phyloP scores from a whole-genome alignment of 2,329 filamentous ascomycete species.

The Aspergillus texensis region DNA sequence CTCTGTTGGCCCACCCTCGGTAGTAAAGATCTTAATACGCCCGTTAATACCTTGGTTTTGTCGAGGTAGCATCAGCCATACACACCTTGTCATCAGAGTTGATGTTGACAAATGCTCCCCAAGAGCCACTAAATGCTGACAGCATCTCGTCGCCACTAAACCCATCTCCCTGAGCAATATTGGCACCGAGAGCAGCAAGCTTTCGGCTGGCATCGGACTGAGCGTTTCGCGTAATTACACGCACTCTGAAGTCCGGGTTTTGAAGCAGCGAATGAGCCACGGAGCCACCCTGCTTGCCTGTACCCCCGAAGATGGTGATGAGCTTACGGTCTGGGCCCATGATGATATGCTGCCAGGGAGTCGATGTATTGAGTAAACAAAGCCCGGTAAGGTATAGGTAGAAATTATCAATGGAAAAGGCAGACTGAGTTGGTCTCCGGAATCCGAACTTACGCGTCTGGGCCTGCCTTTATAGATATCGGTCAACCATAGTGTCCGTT shows the following conservation, averaged over 20 bases:
- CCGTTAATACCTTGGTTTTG: neutral
- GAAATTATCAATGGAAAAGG: neutral
- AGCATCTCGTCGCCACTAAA: slow-evolving; percentile 24
- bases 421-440: neutral
- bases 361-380: neutral
- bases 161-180: slow-evolving; percentile 27
- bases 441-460: neutral
- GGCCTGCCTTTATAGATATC: neutral
- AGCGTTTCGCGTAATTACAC: slow-evolving; percentile 31
- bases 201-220: slow-evolving; percentile 22
- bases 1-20: slow-evolving; percentile 30
- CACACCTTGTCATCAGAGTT: slow-evolving; percentile 27
- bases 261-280: slow-evolving; percentile 31
- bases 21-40: neutral
- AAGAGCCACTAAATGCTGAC: slow-evolving; percentile 23
- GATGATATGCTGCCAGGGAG: neutral
- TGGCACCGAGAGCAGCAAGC: slow-evolving; percentile 25
- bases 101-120: slow-evolving; percentile 28
- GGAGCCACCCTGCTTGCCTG: slow-evolving; percentile 30
- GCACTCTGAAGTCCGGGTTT: slow-evolving; percentile 26
- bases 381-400: neutral
- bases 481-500: too few species aligned
- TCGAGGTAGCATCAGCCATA: neutral
- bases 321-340: neutral
- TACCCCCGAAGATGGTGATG: slow-evolving; percentile 20